A percentile compares a stretch with the other conserved stretches of the same genome.
These are phyloP conservation scores for Phycomyces blakesleeanus DNA, from an alignment of 192 early-diverging fungal species.

Conservation along the genomic window DNA sequence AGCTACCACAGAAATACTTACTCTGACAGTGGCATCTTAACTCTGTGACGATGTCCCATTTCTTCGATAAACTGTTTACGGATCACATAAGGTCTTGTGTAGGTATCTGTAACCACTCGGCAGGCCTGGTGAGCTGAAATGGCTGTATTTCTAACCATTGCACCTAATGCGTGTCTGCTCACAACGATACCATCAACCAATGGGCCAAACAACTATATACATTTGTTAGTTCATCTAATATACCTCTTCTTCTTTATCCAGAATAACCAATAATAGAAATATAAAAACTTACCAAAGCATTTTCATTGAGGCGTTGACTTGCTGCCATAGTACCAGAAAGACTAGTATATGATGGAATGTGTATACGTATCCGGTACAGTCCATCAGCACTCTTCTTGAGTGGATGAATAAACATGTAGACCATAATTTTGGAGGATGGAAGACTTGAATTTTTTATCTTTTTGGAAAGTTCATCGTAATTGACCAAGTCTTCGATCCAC, in stretches of 20 bases:
- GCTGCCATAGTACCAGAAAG: constrained; percentile 14
- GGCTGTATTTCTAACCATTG: constrained; percentile 66
- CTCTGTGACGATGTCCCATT: constrained; percentile 34
- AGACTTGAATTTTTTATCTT: constrained; percentile 26
- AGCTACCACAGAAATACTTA: too few relatives aligned
- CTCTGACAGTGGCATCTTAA: constrained; percentile 37
- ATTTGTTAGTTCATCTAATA: too few relatives aligned
- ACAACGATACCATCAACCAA: constrained; percentile 72
- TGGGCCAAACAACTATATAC: constrained; percentile 56
- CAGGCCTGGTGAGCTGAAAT: constrained; percentile 61
- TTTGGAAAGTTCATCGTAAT: constrained; percentile 43
- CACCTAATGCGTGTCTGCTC: constrained; percentile 60
- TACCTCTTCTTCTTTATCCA: too few relatives aligned
- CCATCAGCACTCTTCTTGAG: constrained; percentile 51
- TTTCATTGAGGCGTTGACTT: constrained; percentile 38
- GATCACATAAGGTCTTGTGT: constrained; percentile 53
- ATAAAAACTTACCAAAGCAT: constrained; percentile 43
- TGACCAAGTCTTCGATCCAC: constrained; percentile 65
- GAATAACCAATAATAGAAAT: neutral
- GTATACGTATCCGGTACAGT: constrained; percentile 66
- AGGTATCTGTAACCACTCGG: constrained; percentile 48
- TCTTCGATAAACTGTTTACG: constrained; percentile 48
- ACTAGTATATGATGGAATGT: constrained; percentile 35
- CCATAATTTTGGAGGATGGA: constrained; percentile 28
- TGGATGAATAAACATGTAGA: constrained; percentile 70